Conservation (phyloP, 192 early-diverging fungal genomes). For the Geranomyces variabilis region DNA sequence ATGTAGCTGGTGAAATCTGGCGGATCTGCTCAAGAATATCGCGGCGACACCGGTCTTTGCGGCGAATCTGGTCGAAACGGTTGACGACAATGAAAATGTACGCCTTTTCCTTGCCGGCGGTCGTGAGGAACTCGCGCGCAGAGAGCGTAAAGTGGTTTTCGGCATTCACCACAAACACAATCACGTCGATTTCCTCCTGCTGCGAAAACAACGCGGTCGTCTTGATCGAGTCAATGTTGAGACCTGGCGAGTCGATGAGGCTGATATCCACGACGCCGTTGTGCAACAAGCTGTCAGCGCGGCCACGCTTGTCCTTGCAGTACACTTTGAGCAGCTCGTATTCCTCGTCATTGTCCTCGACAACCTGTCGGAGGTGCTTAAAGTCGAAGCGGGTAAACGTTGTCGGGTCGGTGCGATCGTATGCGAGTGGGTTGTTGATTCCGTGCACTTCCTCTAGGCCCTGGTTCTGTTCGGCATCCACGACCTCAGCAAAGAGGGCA, state of each 20-base stretch:
- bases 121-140: constrained; percentile 93
- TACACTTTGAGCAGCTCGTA: constrained; percentile 96
- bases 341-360: constrained; percentile 78
- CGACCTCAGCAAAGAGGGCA: constrained; percentile 92
- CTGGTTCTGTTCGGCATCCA: constrained; percentile 88
- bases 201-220: constrained; percentile 95
- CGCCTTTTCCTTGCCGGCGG: constrained; percentile 97
- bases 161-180: constrained; percentile 98
- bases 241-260: constrained; percentile 96
- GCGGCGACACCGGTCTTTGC: constrained; percentile 91
- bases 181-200: constrained; percentile 98
- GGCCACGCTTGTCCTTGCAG: constrained; percentile 62
- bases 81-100: constrained; percentile 99
- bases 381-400: constrained; percentile 75
- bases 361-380: constrained; percentile 76
- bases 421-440: constrained; percentile 67
- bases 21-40: constrained; percentile 97
- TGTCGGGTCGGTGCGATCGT: constrained; percentile 69
- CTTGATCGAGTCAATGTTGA: constrained; percentile 98
- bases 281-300: constrained; percentile 69
- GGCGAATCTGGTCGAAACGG: constrained; percentile 90
- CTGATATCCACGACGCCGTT: constrained; percentile 97
- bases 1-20: constrained; percentile 91
- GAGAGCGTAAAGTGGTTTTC: constrained; percentile 99
- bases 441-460: constrained; percentile 93